A percentile compares a stretch with the other conserved stretches of the same genome.
Evolutionary conservation across 176 grass and related monocot genomes (phyloP).

Genomic region (Coix lacrymajobi): DNA sequence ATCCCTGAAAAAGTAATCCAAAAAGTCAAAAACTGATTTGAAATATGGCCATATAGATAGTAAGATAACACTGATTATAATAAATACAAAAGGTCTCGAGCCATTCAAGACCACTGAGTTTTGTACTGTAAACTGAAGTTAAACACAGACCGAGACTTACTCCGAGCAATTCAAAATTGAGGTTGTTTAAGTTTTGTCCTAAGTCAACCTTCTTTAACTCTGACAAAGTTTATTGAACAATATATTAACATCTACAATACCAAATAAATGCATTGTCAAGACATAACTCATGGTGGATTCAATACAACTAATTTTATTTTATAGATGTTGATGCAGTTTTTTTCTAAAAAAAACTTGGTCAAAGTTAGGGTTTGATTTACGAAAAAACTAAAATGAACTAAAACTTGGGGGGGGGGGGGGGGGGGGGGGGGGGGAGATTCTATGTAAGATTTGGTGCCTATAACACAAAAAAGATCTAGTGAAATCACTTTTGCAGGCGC

Average conservation of each 20-base stretch:
- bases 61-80: neutral
- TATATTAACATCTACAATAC: neutral
- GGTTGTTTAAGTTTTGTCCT: neutral
- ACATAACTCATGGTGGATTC: neutral
- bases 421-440: too few species aligned
- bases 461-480: neutral
- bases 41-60: conserved; percentile 6
- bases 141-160: neutral
- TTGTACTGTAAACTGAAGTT: conserved; percentile 6
- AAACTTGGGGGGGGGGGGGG: neutral
- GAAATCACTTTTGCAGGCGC: neutral
- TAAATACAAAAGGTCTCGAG: neutral
- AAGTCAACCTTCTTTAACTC: neutral
- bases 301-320: neutral
- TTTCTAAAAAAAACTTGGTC: neutral
- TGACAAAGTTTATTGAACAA: neutral
- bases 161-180: neutral
- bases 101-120: conserved; percentile 12
- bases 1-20: conserved; percentile 63
- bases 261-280: neutral
- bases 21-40: conserved; percentile 12
- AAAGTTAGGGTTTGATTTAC: neutral
- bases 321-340: neutral
- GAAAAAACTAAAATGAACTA: neutral
- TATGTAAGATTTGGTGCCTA: neutral